Evolutionary conservation across 305 asterid genomes (phyloP).

Genomic region (Vinca major): DNA sequence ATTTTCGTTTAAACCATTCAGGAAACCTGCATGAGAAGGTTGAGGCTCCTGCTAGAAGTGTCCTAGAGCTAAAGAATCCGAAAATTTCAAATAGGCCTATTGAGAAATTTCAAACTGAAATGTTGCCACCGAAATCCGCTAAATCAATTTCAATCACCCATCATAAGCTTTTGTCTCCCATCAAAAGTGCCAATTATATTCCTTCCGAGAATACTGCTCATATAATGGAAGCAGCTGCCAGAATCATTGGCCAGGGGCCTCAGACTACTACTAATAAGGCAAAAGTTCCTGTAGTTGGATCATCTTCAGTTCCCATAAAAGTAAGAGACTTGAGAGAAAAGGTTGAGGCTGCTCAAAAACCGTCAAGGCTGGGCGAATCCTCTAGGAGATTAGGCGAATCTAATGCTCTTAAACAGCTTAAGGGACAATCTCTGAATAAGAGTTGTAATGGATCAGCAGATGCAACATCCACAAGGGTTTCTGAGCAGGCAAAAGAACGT

Average conservation of each 20-base stretch:
- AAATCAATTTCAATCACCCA: slow-evolving; percentile 64
- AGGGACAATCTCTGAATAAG: slow-evolving; percentile 37
- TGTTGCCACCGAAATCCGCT: slow-evolving; percentile 73
- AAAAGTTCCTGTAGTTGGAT: slow-evolving; percentile 31
- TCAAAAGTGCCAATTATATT: slow-evolving; percentile 43
- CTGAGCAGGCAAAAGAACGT: slow-evolving; percentile 41
- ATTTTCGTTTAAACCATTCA: slow-evolving; percentile 34
- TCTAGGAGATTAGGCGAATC: slow-evolving; percentile 42
- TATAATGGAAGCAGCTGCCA: slow-evolving; percentile 77
- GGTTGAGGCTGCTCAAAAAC: slow-evolving; percentile 40
- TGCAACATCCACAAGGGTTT: slow-evolving; percentile 25
- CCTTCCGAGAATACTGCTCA: slow-evolving; percentile 65
- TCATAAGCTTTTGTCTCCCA: slow-evolving; percentile 59
- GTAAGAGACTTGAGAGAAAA: slow-evolving; percentile 57
- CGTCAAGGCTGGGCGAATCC: slow-evolving; percentile 31
- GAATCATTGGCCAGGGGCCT: slow-evolving; percentile 48
- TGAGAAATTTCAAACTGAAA: slow-evolving; percentile 61
- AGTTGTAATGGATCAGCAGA: slow-evolving; percentile 43
- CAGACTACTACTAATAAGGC: slow-evolving; percentile 26
- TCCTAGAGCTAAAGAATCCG: slow-evolving; percentile 28
- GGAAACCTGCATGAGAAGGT: slow-evolving; percentile 20
- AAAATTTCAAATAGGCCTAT: slow-evolving; percentile 41
- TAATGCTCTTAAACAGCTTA: slow-evolving; percentile 32
- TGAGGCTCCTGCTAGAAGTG: slow-evolving; percentile 22
- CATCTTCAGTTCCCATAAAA: slow-evolving; percentile 52